A percentile compares a stretch with the other conserved stretches of the same genome.
These are phyloP conservation scores for Colletotrichum shisoi DNA, from an alignment of 2,329 filamentous ascomycete genomes.

Conservation along the genomic window DNA sequence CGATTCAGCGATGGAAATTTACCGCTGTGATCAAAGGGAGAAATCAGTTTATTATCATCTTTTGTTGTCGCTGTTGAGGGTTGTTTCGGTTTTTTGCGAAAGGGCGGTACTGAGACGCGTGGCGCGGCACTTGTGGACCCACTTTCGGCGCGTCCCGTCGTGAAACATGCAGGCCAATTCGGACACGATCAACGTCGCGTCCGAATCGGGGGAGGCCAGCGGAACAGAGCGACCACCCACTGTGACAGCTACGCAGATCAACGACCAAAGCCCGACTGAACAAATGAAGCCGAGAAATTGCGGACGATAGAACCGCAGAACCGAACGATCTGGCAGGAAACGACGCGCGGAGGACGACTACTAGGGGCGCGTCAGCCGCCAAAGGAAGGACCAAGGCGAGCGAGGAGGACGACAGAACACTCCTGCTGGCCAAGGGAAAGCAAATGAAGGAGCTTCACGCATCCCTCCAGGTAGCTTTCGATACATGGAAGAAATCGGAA, in stretches of 20 bases:
- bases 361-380: neutral
- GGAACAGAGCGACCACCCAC: neutral
- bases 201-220: too few species aligned
- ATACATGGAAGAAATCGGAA: neutral
- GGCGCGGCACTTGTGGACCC: neutral
- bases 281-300: neutral
- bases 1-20: too few species aligned
- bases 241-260: neutral
- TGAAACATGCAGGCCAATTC: neutral
- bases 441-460: neutral
- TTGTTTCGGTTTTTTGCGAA: neutral
- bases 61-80: neutral
- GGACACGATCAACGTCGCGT: too few species aligned
- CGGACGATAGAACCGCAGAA: neutral
- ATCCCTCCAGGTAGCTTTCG: neutral
- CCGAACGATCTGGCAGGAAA: neutral
- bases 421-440: neutral
- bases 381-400: neutral
- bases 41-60: neutral
- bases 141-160: conserved; percentile 1
- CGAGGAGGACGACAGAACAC: neutral
- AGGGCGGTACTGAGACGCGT: neutral
- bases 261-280: neutral
- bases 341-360: neutral
- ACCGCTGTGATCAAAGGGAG: too few species aligned